Percentiles rank a stretch among this genome's conserved stretches.
phyloP scores from a whole-genome alignment of 1,139 yeast species.

The Meyerozyma guilliermondii region DNA sequence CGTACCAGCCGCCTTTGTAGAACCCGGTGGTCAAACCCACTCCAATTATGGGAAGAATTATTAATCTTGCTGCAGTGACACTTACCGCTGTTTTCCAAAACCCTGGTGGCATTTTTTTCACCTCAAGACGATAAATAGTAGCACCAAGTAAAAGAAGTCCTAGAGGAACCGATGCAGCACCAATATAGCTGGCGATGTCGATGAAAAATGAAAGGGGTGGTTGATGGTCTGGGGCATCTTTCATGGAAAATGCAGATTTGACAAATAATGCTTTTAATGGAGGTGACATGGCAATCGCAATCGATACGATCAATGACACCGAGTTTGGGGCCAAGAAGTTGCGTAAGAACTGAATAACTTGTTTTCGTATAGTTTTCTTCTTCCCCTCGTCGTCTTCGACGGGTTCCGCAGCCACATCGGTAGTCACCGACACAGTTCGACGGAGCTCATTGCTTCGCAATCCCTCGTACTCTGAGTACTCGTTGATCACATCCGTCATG shows the following conservation, averaged over 20 bases:
- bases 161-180: slow-evolving; percentile 84
- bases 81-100: slow-evolving; percentile 55
- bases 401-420: slow-evolving; percentile 3
- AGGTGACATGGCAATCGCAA: slow-evolving; percentile 76
- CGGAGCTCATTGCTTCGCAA: slow-evolving; percentile 16
- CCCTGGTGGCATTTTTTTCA: slow-evolving; percentile 57
- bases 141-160: slow-evolving; percentile 83
- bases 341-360: slow-evolving; percentile 9
- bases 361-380: neutral
- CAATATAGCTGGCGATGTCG: slow-evolving; percentile 75
- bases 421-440: slow-evolving; percentile 3
- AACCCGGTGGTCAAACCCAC: slow-evolving; percentile 43
- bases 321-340: slow-evolving; percentile 73
- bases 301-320: slow-evolving; percentile 53
- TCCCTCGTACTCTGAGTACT: slow-evolving; percentile 49
- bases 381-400: slow-evolving; percentile 2
- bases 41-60: slow-evolving; percentile 40
- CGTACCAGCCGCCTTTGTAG: slow-evolving; percentile 42
- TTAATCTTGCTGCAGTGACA: slow-evolving; percentile 29
- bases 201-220: slow-evolving; percentile 83
- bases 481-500: slow-evolving; percentile 53
- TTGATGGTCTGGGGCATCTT: slow-evolving; percentile 21
- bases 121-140: slow-evolving; percentile 68
- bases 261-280: slow-evolving; percentile 82
- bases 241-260: slow-evolving; percentile 9